Evolutionary conservation across 2,329 filamentous ascomycete species (phyloP).

Genomic region (Didymella glomerata): DNA sequence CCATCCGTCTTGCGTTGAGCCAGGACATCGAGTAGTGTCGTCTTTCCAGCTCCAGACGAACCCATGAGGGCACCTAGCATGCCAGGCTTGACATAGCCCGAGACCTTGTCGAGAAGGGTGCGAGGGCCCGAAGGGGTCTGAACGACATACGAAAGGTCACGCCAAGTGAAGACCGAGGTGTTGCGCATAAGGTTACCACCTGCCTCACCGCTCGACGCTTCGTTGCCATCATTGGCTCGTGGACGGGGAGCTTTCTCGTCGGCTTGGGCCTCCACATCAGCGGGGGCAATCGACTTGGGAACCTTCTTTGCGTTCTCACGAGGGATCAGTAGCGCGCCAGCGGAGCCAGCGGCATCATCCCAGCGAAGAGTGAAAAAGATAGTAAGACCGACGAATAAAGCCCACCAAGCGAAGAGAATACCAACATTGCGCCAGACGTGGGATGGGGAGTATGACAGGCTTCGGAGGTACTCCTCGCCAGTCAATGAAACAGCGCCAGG

Average conservation of each 20-base stretch:
- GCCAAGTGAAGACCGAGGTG: slow-evolving; percentile 74
- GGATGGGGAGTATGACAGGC: slow-evolving; percentile 54
- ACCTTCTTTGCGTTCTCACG: slow-evolving; percentile 50
- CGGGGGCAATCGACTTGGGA: slow-evolving; percentile 31
- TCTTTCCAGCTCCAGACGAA: slow-evolving; percentile 47
- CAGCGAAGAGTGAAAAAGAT: slow-evolving; percentile 66
- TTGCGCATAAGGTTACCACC: slow-evolving; percentile 64
- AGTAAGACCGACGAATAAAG: slow-evolving; percentile 61
- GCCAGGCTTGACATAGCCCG: slow-evolving; percentile 64
- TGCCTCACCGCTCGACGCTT: slow-evolving; percentile 12
- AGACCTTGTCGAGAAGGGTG: slow-evolving; percentile 61
- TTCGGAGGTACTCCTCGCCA: slow-evolving; percentile 67
- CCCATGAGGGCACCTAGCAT: slow-evolving; percentile 52
- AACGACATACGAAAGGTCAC: slow-evolving; percentile 66
- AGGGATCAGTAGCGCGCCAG: slow-evolving; percentile 67
- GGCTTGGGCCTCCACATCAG: slow-evolving; percentile 61
- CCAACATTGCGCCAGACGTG: slow-evolving; percentile 54
- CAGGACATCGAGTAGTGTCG: slow-evolving; percentile 45
- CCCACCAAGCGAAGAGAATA: slow-evolving; percentile 55
- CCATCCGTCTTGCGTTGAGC: slow-evolving; percentile 40
- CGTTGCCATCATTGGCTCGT: not conserved
- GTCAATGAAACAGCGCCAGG: slow-evolving; percentile 60
- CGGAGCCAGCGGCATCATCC: slow-evolving; percentile 62
- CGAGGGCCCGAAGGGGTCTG: slow-evolving; percentile 51
- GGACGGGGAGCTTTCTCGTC: slow-evolving; percentile 27